Base-by-base conservation (phyloP, 306 rosid species). In the Castanospermum australe region DNA sequence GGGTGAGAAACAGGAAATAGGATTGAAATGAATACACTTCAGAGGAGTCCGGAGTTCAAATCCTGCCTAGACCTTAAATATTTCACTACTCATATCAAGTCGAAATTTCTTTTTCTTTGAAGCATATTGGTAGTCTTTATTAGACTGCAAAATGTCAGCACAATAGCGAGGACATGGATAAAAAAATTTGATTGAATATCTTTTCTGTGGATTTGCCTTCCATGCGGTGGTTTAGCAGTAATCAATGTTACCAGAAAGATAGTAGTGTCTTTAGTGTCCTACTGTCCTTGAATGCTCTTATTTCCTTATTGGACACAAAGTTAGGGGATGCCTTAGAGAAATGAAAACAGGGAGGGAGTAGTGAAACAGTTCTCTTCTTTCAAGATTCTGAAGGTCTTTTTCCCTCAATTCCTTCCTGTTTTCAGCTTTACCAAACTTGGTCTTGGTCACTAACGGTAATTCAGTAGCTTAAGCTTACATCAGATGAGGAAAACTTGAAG, bases 171-270 rank as follows among this genome's bases (percentile, higher is more conserved):
- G 14, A 10, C 14, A 9, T 42, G 14, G 47, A 4, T 1, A 9
- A 42, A 42, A 42, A 0, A 9, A 42, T 42, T 42, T 36, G 8
- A 36, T 36, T 5, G 41, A 6, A 28, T 28, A 28, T n/a, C n/a
- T n/a, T 60, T 60, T 79, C 63, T 57, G 20, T 68, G 52, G 62
- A 70, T 71, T 48, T 38, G 24, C 71, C 30, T 45, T 79, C 48
- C 62, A 24, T 60, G 73, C 30, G 25, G 48, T 59, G 17, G 69
- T 9, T 52, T 48, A 51, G 36, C 32, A 15, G 67, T 65, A 30
- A 28, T 45, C 28, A 17, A 21, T 51, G 54, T 59, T 41, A 22
- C 39, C 71, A 24, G 60, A 38, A 48, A 44, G 71, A 2, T 36
- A 18, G 62, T 12, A 44, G 80, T 20, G 41, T 56, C 6, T 15